These are phyloP conservation scores for Nannizzia gypsea DNA, from an alignment of 2,329 filamentous ascomycete species.

Conservation along the genomic window DNA sequence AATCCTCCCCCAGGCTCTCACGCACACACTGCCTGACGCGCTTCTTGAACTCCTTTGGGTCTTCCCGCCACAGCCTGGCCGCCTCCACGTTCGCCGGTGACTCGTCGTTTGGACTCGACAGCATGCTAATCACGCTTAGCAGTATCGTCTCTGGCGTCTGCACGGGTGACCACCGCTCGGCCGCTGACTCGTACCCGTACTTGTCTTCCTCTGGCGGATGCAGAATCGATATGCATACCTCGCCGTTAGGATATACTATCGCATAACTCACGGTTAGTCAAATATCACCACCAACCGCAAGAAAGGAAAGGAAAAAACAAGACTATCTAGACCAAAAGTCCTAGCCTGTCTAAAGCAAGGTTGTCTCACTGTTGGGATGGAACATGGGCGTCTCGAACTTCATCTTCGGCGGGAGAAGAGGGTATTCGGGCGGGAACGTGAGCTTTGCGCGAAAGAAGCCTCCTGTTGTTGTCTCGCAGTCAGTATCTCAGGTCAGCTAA, in stretches of 20 bases:
- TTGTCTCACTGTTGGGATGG: conserved; percentile 66
- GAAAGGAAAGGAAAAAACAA: background rate
- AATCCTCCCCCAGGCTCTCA: conserved; percentile 66
- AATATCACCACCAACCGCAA: background rate
- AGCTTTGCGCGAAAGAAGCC: conserved; percentile 84
- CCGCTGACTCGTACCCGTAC: conserved; percentile 81
- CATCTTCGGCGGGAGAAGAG: conserved; percentile 75
- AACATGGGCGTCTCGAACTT: conserved; percentile 78
- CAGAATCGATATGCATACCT: conserved; percentile 92
- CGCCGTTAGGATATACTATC: conserved; percentile 66
- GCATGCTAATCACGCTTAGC: conserved; percentile 80
- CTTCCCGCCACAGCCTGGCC: conserved; percentile 74
- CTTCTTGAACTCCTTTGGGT: conserved; percentile 65
- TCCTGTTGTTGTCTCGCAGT: conserved; percentile 40
- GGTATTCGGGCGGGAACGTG: conserved; percentile 74
- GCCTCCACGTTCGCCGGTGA: conserved; percentile 92
- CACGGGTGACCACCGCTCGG: conserved; percentile 88
- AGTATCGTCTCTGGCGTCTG: conserved; percentile 93
- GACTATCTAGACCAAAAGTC: no score
- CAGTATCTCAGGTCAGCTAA: background rate
- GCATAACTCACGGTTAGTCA: background rate
- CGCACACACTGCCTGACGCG: conserved; percentile 66
- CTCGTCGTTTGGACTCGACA: conserved; percentile 88
- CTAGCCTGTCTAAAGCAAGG: no score
- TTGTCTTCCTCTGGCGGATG: conserved; percentile 91